Base-by-base conservation (phyloP, 2,329 filamentous ascomycete species). In the Pestalotiopsis sp. region DNA sequence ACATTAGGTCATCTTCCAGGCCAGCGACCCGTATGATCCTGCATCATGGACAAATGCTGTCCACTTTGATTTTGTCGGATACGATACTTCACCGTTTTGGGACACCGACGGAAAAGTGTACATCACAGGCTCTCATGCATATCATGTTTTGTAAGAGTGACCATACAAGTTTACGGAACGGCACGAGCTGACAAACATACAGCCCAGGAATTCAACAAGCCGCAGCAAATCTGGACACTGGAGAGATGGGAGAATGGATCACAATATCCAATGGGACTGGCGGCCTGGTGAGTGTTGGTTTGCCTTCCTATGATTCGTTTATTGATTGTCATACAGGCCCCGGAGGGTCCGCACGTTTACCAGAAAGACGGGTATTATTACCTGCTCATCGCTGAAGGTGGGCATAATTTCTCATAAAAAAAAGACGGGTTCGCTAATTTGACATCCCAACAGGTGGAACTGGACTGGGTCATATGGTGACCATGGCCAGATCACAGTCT, bases 271-370 rank as follows among this genome's bases (percentile, higher is more conserved):
- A 84, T 39, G 85, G 86, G 1, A 85, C 82, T 0, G 83, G 83
- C 0, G 80, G 82, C 4, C 41, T 76, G 67, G 71, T 81, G 73
- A 70, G 73, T 67, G 1, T 1, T n/a, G 9, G 12, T 62, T 64
- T 31, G 39, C 2, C 14, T n/a, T 27, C 39, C 6, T 27, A 39
- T 0, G 4, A 12, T 4, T 25, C 36, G 20, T 36, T 56, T 39
- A 41, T 67, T 62, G 72, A 39, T 71, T 17, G 0, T 20, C 20
- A 7, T 57, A 1, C 6, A 78, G 76, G 80, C 78, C 12, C 77
- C 87, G 0, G 87, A 89, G 71, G 88, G 87, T 0, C 86, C 87
- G 0, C 86, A 89, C 63, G 82, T 89, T 31, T 86, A 85, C 73
- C 81, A 80, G 57, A 84, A 83, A 39, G 85, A 86, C 25, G 81